Conservation (phyloP, 805 yeast species). For the Cyberlindnera suaveolens region DNA sequence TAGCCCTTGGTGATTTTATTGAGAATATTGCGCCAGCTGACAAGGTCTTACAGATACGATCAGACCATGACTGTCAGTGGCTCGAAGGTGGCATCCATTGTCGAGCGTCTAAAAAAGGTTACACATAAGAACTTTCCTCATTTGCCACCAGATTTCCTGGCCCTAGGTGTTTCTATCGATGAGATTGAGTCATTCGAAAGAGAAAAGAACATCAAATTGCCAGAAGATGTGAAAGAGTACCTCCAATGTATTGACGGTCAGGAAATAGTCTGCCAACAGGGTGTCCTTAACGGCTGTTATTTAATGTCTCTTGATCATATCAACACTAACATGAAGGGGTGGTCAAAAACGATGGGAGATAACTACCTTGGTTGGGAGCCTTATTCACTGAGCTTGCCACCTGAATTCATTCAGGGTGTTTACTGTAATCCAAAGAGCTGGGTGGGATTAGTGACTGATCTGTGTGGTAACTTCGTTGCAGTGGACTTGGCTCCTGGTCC, state of each 20-base stretch:
- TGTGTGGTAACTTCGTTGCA: constrained; percentile 86
- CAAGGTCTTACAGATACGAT: no score
- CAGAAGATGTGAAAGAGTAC: constrained; percentile 5
- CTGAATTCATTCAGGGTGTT: constrained; percentile 59
- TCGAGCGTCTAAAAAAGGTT: neutral
- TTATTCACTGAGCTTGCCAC: constrained; percentile 44
- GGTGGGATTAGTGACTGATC: constrained; percentile 88
- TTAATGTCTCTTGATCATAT: neutral
- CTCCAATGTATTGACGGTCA: constrained; percentile 5
- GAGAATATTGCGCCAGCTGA: no score
- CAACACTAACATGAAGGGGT: neutral
- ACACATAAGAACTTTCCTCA: neutral
- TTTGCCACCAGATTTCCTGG: neutral
- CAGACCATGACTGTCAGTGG: no score
- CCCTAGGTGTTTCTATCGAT: neutral
- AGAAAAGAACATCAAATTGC: constrained; percentile 39
- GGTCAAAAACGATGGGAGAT: neutral
- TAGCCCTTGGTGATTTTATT: no score
- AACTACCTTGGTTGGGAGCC: neutral
- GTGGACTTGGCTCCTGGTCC: constrained; percentile 84
- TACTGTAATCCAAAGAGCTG: constrained; percentile 78
- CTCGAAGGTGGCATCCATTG: neutral
- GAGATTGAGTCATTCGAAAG: neutral
- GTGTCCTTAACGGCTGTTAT: neutral
- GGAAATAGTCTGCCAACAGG: neutral